Evolutionary conservation across 1,284 basidiomycete species (phyloP), one percentile per base, ranked within the genome.

Genomic region (Wallemia hederae): DNA sequence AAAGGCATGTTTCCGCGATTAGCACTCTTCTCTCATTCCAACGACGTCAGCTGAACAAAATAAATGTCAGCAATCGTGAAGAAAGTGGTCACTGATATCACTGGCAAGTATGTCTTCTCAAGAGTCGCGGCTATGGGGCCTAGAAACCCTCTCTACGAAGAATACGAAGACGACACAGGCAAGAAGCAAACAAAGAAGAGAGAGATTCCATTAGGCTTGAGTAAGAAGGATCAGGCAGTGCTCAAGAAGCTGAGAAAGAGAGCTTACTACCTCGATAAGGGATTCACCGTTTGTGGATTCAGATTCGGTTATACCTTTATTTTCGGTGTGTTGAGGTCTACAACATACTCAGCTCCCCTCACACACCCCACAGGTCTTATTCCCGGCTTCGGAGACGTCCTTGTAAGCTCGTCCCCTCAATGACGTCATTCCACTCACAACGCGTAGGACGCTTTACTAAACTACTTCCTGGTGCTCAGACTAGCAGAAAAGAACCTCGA

Each of bases 221-320:
- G 26, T 55, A 66, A 66, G 60, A 55, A 60, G 9, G 66, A 67
- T 58, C 62, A 63, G 59, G 24, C 58, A 0, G 62, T 66, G 29
- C 61, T 67, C 1, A 26, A 63, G 11, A 63, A 65, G 19, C 63
- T 67, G 9, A 55, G 65, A 59, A 64, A 62, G 61, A 57, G 71
- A 14, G 71, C 71, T 0, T 70, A 73, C 64, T 69, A 71, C 62
- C 71, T 72, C 60, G 71, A 72, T 66, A 71, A 71, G 62, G 70
- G 70, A 22, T 68, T 72, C 64, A 61, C 58, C 49, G 26, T 72
- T 39, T 71, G 69, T 62, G 69, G 70, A 2, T 65, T 72, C 28
- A 63, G 68, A 17, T 67, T 71, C 60, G 69, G 70, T 1, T 70
- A 66, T 66, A 49, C 39, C 19, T 49, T 49, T 49, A 49, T 49